Conservation (phyloP, 139 green algal genomes). For the Eudorina sp. region DNA sequence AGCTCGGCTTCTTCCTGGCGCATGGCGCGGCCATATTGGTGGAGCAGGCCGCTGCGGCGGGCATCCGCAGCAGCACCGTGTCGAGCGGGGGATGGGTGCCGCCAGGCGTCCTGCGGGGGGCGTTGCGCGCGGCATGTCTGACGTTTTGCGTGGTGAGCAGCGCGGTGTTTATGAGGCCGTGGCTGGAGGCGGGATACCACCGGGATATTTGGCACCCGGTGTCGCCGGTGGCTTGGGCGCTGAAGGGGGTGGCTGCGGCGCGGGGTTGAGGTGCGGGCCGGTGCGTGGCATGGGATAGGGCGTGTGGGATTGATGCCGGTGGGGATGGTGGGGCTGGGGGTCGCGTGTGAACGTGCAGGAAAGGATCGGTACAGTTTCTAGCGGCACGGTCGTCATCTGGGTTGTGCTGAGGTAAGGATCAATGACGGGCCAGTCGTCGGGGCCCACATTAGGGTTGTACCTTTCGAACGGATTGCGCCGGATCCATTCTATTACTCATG, state of each 20-base stretch:
- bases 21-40: background rate
- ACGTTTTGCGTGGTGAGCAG: background rate
- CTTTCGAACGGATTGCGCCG: too few relatives aligned
- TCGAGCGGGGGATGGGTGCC: background rate
- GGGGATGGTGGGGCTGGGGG: background rate
- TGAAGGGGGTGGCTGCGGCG: background rate
- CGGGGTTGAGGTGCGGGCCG: too few relatives aligned
- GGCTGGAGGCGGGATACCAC: conserved; percentile 14
- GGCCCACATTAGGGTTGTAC: too few relatives aligned
- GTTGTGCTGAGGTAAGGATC: too few relatives aligned
- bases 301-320: background rate
- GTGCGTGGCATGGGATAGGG: too few relatives aligned
- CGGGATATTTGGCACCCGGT: conserved; percentile 33
- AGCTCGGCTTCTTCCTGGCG: conserved; percentile 30
- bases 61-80: too few relatives aligned
- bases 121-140: background rate
- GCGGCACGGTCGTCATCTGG: too few relatives aligned
- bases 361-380: too few relatives aligned
- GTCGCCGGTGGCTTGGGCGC: background rate
- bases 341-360: too few relatives aligned
- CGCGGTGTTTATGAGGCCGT: conserved; percentile 33
- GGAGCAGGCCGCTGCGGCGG: conserved; percentile 17
- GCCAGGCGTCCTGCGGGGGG: too few relatives aligned
- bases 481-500: too few relatives aligned
- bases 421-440: too few relatives aligned